Base-by-base conservation (phyloP, 208 protist species). In the Leishmania lainsoni region DNA sequence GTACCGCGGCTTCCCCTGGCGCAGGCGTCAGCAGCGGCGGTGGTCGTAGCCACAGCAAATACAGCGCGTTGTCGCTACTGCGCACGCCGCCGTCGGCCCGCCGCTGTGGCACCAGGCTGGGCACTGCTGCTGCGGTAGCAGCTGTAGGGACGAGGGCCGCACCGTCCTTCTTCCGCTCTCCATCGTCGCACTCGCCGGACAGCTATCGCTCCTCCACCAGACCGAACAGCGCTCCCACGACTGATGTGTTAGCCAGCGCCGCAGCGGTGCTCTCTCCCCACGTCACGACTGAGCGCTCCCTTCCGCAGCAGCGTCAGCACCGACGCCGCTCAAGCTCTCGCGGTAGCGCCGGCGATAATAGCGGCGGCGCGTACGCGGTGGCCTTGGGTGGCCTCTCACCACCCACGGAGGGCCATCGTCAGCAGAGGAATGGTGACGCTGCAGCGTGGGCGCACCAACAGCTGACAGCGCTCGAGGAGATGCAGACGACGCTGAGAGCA, bases 281-380 rank as follows among this genome's bases (percentile, higher is more conserved):
- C 56, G 26, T 10, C 51, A 29, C 16, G 22, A 51, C 17, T 26
- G 72, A 61, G 12, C 49, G 63, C 48, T 29, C 45, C 76, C 48
- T 56, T 61, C 8, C 66, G 14, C 65, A 75, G 69, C 32, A 35
- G 39, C 78, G 29, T 20, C 70, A 71, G 26, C 72, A 54, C 42
- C 81, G 82, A 14, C 76, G 82, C 4, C 82, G 82, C 12, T 85
- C 82, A 74, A 76, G 58, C 32, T 81, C 82, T 45, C 82, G 82
- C 6, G 82, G 81, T 48, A 85, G 77, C 76, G 49, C 61, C 56
- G 45, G 66, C 61, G 17, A 54, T 52, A 73, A 52, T 16, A 49
- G 48, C 61, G 75, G 58, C 17, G 65, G 52, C 16, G 52, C 26
- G 26, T 54, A 52, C 61, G 49, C 29, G 20, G 8, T 12, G 1